Evolutionary conservation across 495 filamentous ascomycete genomes (phyloP), one percentile per base, ranked within the genome.

Genomic region (Pyrenopolyporus hunteri): DNA sequence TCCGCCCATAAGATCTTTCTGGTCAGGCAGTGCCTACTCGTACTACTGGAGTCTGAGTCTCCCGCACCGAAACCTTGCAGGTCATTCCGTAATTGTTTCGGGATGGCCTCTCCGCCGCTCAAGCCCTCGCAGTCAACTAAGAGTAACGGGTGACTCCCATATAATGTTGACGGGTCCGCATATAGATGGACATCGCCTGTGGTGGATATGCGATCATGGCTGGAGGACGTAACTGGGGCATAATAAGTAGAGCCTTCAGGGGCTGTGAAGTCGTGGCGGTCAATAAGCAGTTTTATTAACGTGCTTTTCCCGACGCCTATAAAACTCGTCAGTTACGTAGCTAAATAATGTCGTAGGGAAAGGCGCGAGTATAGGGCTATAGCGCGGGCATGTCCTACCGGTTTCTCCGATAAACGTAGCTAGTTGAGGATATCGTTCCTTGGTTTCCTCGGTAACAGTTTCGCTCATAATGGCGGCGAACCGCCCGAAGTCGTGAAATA

Each of bases 161-260:
- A 63, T 28, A 77, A 75, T 0, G 80, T 83, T 13, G 71, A 70
- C 0, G 84, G 84, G 66, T 89, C 85, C 0, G 78, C 69, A 48
- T 87, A 89, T 9, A 88, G 73, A 70, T 89, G 85, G 17, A 88
- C 85, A 63, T 86, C 83, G 8, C 76, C 85, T 4, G 84, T 85
- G 4, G 84, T 87, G 0, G 85, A 81, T n/a, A 78, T 58, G 25
- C 76, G 72, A 20, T 81, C 75, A 37, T 74, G 72, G 40, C 43
- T 61, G 4, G 70, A 69, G 0, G 75, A 75, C 0, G 71, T 70
- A 9, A 80, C 73, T 0, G 74, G 72, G 3, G 61, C 64, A 14
- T 63, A 68, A 40, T 73, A 73, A 42, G 58, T 57, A 4, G 36
- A 46, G 4, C 59, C 57, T 19, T 48, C 51, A 23, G 48, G 57